Base-by-base conservation (phyloP, 2,329 filamentous ascomycete species). In the Phyllosticta ampelicida region DNA sequence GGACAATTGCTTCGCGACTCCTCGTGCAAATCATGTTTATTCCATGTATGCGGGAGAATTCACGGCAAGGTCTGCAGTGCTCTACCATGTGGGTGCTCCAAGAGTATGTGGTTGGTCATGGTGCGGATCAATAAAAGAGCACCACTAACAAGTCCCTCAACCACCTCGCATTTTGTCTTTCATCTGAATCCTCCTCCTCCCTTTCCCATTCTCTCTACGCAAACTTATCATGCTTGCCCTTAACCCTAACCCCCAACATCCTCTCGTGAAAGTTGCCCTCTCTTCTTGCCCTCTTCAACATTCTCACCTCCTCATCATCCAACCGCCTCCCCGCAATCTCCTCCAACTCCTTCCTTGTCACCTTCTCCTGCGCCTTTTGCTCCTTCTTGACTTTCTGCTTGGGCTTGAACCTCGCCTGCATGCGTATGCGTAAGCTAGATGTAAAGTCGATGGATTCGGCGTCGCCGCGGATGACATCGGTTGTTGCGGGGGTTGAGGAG, bases 381-480 rank as follows among this genome's bases (percentile, higher is more conserved):
- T 91, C 90, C 74, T 91, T 95, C 0, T 80, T 82, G 9, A 86
- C 86, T 72, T 86, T 88, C 51, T 94, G 73, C 62, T 82, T 81
- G 9, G 92, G 91, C 77, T 96, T 96, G 77, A 95, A 97, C 54
- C 89, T 80, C 20, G 92, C 90, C 75, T 97, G 92, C 91, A 97
- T 96, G 56, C 91, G 86, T 65, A 97, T 82, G 54, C 89, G 81
- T 61, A 95, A 70, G 6, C 85, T 86, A 9, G 89, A 90, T 65
- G 81, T 81, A 67, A 87, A 88, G 4, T 78, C 80, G 54, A 85
- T 82, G 9, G 76, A 74, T 13, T 85, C 82, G 8, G 83, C 86
- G 70, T 96, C 90, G 53, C 89, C 90, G 29, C 89, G 83, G 13
- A 44, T 6, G 11, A 95, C 77, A 64, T 91, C 86, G 2, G 56